A percentile compares a stretch with the other conserved stretches of the same genome.
phyloP scores from a whole-genome alignment of 495 filamentous ascomycete genomes.

The Penicillium verhagenii region DNA sequence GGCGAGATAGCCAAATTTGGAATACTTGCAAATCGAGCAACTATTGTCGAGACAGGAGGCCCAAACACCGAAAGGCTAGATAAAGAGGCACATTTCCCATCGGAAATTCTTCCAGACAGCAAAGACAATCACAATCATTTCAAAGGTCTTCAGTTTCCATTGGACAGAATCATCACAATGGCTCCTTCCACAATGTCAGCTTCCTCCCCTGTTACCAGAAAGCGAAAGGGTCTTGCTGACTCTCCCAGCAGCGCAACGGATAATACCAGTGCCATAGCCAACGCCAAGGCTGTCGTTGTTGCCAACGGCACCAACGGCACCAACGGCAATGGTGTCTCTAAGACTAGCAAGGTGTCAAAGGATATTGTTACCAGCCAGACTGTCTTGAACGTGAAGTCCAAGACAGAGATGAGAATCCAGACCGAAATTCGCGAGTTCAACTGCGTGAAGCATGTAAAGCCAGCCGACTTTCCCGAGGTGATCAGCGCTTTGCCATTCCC shows the following conservation, averaged over 20 bases:
- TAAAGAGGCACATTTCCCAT: neutral
- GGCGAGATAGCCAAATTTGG: neutral
- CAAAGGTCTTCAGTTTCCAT: neutral
- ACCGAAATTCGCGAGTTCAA: constrained; percentile 3
- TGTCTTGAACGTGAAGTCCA: neutral
- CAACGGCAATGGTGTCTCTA: constrained; percentile 2
- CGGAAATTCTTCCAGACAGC: neutral
- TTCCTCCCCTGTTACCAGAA: neutral
- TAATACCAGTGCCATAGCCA: neutral
- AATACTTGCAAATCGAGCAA: neutral
- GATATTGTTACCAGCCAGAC: neutral
- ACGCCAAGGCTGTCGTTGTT: neutral
- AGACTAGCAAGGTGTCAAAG: neutral
- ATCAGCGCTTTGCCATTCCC: constrained; percentile 5
- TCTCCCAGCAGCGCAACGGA: constrained; percentile 2
- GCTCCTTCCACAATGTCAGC: constrained; percentile 6
- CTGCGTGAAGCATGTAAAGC: constrained; percentile 1
- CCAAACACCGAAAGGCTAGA: neutral
- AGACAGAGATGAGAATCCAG: neutral
- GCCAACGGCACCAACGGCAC: neutral
- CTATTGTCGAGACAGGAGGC: neutral
- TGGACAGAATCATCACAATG: neutral
- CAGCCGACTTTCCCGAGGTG: constrained; percentile 3
- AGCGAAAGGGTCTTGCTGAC: constrained; percentile 4
- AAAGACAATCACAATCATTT: neutral